These are phyloP conservation scores for Cladophialophora chaetospira DNA, from an alignment of 2,329 filamentous ascomycete genomes.

Conservation along the genomic window DNA sequence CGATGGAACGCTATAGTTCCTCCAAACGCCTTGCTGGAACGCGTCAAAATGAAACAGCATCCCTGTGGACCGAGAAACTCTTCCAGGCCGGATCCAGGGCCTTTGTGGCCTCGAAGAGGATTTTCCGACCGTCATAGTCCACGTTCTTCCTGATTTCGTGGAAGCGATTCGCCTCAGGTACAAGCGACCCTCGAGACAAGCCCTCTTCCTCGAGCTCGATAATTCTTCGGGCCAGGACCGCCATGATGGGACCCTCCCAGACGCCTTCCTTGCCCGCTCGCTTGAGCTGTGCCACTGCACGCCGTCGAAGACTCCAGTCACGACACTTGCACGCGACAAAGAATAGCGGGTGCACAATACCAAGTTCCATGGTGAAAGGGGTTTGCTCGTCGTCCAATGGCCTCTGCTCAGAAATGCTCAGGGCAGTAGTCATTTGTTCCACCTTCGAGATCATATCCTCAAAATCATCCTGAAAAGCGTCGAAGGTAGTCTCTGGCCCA, in stretches of 20 bases:
- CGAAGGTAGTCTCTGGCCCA: constrained; percentile 32
- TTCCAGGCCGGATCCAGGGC: constrained; percentile 29
- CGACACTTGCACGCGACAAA: constrained; percentile 39
- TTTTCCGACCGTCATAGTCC: constrained; percentile 32
- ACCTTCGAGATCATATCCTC: constrained; percentile 34
- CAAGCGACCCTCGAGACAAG: constrained; percentile 17
- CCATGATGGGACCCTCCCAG: constrained; percentile 40
- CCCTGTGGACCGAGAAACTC: constrained; percentile 29
- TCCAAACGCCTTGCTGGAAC: constrained; percentile 12
- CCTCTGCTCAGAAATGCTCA: constrained; percentile 23
- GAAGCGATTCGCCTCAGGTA: constrained; percentile 33
- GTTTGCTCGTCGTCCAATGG: constrained; percentile 30
- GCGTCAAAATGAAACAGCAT: constrained; percentile 30
- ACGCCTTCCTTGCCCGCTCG: constrained; percentile 41
- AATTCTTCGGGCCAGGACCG: constrained; percentile 34
- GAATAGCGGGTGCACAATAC: constrained; percentile 38
- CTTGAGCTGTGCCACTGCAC: constrained; percentile 36
- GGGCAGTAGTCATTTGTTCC: constrained; percentile 29
- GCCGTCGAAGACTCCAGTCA: constrained; percentile 31
- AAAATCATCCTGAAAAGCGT: constrained; percentile 31
- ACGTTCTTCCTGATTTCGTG: constrained; percentile 35
- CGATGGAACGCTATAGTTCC: too few species aligned
- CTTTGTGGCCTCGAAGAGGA: constrained; percentile 29
- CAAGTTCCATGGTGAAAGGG: constrained; percentile 37
- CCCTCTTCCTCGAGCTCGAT: constrained; percentile 35